Base-by-base conservation (phyloP, 106 monocot species). In the Allium cepa region DNA sequence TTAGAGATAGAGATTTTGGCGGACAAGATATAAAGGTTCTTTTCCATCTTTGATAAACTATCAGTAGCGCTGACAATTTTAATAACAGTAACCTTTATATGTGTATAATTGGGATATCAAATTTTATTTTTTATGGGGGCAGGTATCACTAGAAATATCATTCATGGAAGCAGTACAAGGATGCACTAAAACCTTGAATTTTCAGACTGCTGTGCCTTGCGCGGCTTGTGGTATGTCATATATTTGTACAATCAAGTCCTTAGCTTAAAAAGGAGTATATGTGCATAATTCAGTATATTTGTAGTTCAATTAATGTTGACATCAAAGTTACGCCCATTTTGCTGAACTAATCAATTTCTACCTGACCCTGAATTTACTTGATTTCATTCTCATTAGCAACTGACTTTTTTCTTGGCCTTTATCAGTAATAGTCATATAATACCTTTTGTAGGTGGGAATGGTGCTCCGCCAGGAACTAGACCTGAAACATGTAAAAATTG, bases 401-500 rank as follows among this genome's bases (percentile, higher is more conserved):
- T 36, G 3, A 36, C 5, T 36, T 36, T 36, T 36, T 36, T 36
- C 28, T 71, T 49, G 4, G 48, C 1, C 46, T 50, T 62, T 46
- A 18, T 22, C 4, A 36, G 5, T 36, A 5, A 5, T 36, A 4
- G 36, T 36, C 36, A 13, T 45, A 10, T 47, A 48, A 52, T 50
- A 28, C 55, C 49, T 49, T 74, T 59, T 68, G 46, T 69, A 99
- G 99, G 68, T 76, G 93, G 99, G 28, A 85, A 80, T 75, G 99
- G 99, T 62, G 87, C 84, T 63, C 99, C 93, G 58, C 87, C 99
- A 71, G 99, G 99, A 63, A 90, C 90, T 47, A 89, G 59, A 67
- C 99, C 99, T 56, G 99, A 99, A 77, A 93, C 90, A 46, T 99
- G 99, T 71, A 76, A 52, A 69, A 9, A 70, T 77, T 93, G 99